phyloP scores from a whole-genome alignment of 2,329 filamentous ascomycete genomes.

The Clarireedia monteithiana region DNA sequence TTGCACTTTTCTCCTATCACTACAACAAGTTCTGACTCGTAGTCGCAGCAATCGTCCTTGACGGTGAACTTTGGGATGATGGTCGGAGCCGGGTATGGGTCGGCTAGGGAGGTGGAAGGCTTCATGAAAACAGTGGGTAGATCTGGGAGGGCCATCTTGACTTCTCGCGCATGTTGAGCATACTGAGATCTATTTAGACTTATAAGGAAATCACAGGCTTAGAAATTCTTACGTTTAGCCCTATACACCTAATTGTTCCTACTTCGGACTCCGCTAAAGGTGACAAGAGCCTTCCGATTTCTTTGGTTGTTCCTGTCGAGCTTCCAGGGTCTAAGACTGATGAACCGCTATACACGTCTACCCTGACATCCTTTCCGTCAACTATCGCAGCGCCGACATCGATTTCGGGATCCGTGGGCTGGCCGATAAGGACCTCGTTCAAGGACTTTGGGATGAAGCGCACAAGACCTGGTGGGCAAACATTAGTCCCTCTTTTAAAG shows the following conservation, averaged over 20 bases:
- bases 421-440: conserved; percentile 44
- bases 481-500: background rate
- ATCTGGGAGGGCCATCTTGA: conserved; percentile 35
- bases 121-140: conserved; percentile 33
- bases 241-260: conserved; percentile 42
- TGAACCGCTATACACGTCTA: conserved; percentile 48
- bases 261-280: conserved; percentile 37
- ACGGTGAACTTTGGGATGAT: conserved; percentile 39
- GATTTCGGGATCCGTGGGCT: conserved; percentile 40
- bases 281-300: conserved; percentile 37
- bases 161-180: conserved; percentile 38
- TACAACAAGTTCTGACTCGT: conserved; percentile 43
- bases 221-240: conserved; percentile 36
- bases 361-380: conserved; percentile 47
- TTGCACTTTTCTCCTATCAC: conserved; percentile 40
- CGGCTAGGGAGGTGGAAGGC: conserved; percentile 20
- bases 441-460: conserved; percentile 49
- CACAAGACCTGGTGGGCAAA: conserved; percentile 43
- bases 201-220: background rate
- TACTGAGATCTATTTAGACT: conserved; percentile 29
- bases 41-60: conserved; percentile 37
- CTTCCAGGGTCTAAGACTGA: conserved; percentile 49
- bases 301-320: conserved; percentile 39
- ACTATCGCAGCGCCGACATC: conserved; percentile 51
- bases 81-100: conserved; percentile 31